Evolutionary conservation across 164 flowering plant genomes (phyloP).

Genomic region (Amborella trichopoda): DNA sequence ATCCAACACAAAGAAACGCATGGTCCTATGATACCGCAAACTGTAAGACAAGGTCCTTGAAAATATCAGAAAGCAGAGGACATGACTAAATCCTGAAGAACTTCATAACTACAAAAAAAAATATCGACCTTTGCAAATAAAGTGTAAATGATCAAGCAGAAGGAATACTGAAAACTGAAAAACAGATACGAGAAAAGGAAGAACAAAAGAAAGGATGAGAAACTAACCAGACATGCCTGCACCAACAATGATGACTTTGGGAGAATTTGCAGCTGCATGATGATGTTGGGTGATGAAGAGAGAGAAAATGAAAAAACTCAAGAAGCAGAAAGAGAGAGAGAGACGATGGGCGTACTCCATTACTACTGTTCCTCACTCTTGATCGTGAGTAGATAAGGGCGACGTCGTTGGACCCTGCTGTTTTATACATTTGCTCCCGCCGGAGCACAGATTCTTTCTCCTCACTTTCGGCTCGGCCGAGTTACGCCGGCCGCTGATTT

Average conservation of each 20-base stretch:
- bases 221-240: slow-evolving; percentile 2
- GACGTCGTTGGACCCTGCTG: too few relatives aligned
- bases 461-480: too few relatives aligned
- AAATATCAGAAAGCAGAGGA: neutral
- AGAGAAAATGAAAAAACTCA: neutral
- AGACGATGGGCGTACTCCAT: too few relatives aligned
- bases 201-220: too few relatives aligned
- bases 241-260: slow-evolving; percentile 1
- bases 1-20: too few relatives aligned
- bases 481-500: too few relatives aligned
- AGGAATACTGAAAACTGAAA: neutral
- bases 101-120: neutral
- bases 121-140: neutral
- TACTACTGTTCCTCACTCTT: too few relatives aligned
- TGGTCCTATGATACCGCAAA: neutral
- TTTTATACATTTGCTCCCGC: too few relatives aligned
- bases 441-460: too few relatives aligned
- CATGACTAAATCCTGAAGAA: neutral
- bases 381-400: too few relatives aligned
- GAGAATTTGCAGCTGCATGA: too few relatives aligned
- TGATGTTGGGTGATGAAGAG: neutral
- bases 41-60: neutral
- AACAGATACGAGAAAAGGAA: neutral
- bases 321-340: too few relatives aligned
- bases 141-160: neutral